A percentile compares a stretch with the other conserved stretches of the same genome.
Conservation (phyloP, 331 rosid species). For the Dryas integrifolia region DNA sequence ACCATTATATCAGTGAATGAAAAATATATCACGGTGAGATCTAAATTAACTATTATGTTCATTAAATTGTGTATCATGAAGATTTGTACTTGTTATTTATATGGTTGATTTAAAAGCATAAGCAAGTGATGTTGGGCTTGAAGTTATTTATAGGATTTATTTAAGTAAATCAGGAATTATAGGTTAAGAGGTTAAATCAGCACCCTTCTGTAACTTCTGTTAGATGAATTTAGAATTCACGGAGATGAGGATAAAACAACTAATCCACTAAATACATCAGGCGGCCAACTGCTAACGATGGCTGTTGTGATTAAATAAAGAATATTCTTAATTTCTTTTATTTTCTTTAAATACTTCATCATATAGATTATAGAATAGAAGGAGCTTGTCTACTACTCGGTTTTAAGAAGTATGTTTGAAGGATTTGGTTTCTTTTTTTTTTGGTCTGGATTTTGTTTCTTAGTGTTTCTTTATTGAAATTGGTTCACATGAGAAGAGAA, state of each 20-base stretch:
- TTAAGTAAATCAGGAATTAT: too few species aligned
- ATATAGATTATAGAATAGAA: background rate
- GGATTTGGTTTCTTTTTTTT: background rate
- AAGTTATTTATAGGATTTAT: too few species aligned
- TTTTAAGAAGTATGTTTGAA: background rate
- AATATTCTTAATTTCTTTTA: background rate
- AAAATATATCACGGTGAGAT: too few species aligned
- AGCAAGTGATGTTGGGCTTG: too few species aligned
- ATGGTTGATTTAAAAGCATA: too few species aligned
- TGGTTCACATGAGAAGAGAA: slow-evolving; percentile 6
- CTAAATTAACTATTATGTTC: too few species aligned
- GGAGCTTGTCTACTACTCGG: background rate
- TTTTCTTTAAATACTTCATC: background rate
- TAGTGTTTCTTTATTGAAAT: background rate
- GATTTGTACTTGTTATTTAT: too few species aligned
- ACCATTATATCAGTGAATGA: too few species aligned
- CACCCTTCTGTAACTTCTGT: too few species aligned
- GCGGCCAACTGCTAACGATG: background rate
- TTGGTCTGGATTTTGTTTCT: background rate
- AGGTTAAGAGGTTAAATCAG: too few species aligned
- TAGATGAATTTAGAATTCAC: background rate
- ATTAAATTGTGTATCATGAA: too few species aligned
- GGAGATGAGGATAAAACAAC: slow-evolving; percentile 16
- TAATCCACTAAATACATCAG: slow-evolving; percentile 2
- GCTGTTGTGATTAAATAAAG: slow-evolving; percentile 5